A percentile compares a stretch with the other conserved stretches of the same genome.
Evolutionary conservation across 495 filamentous ascomycete genomes (phyloP).

Genomic region (Hypoxylon fragiforme): DNA sequence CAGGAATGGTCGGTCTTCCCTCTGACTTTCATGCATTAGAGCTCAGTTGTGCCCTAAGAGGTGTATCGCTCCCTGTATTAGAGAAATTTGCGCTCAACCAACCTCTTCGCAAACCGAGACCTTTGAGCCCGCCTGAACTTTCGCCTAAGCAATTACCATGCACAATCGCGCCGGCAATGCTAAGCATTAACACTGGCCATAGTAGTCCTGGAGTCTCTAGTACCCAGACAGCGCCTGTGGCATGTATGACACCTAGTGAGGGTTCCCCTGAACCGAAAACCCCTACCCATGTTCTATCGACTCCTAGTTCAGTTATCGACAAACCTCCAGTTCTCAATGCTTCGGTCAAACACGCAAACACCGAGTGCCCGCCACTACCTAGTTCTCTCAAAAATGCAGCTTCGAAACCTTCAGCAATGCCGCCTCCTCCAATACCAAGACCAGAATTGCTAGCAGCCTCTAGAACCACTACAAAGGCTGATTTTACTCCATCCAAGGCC

Average conservation of each 20-base stretch:
- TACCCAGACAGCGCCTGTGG: slow-evolving; percentile 1
- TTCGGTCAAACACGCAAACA: not conserved
- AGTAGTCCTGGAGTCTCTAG: not conserved
- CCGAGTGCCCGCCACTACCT: not conserved
- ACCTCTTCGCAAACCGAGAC: slow-evolving; percentile 29
- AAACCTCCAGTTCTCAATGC: slow-evolving; percentile 5
- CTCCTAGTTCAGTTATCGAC: not conserved
- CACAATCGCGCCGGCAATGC: slow-evolving; percentile 12
- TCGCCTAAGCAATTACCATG: slow-evolving; percentile 40
- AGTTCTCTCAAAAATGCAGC: not conserved
- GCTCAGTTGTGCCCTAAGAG: slow-evolving; percentile 27
- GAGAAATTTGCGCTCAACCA: slow-evolving; percentile 34
- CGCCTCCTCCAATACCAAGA: slow-evolving; percentile 21
- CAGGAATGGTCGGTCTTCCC: slow-evolving; percentile 39
- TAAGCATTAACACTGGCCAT: not conserved
- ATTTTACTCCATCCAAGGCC: not conserved
- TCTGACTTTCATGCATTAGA: slow-evolving; percentile 31
- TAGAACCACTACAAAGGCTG: not conserved
- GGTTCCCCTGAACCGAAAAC: not conserved
- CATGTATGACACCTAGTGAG: slow-evolving; percentile 10
- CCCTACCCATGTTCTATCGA: not conserved
- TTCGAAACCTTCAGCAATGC: slow-evolving; percentile 18
- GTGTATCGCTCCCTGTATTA: slow-evolving; percentile 40
- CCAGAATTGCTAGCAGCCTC: not conserved
- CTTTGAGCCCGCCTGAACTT: slow-evolving; percentile 30